Evolutionary conservation across 441 rosid genomes (phyloP), one percentile per base, ranked within the genome.

Genomic region (Omphalea diandra): DNA sequence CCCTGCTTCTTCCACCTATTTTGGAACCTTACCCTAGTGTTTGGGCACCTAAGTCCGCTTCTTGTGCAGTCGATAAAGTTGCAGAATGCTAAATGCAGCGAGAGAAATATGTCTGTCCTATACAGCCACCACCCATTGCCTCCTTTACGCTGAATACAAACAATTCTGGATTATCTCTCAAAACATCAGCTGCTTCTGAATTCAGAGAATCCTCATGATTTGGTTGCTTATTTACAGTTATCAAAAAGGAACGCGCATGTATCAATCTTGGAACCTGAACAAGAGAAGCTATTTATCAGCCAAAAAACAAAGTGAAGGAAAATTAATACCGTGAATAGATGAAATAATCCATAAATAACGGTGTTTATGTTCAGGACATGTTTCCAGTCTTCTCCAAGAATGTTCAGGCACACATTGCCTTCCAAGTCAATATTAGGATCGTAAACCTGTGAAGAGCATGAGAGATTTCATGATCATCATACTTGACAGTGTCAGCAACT

Each of bases 371-470:
- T n/a, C n/a, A n/a, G n/a, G n/a, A n/a, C n/a, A n/a, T n/a, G n/a
- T n/a, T n/a, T n/a, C n/a, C n/a, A n/a, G n/a, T n/a, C n/a, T n/a
- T n/a, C n/a, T n/a, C n/a, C n/a, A n/a, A n/a, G n/a, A n/a, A n/a
- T n/a, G n/a, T n/a, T n/a, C n/a, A n/a, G n/a, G 81, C 93, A 89
- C 24, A 86, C 95, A 50, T 86, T 91, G 75, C 97, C 97, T 76
- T 89, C 93, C 83, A 89, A 73, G 76, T 89, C 93, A 43, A 89
- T 87, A 79, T 87, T 86, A 3, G 95, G 95, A 83, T 86, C 90
- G 75, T 83, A 85, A 60, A 91, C 88, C 97, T 90, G 63, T 67
- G 74, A 71, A 63, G n/a, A n/a, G n/a, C n/a, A n/a, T 24, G 15
- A 62, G 4, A 62, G 2, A n/a, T n/a, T 22, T 40, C 31, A 24